Evolutionary conservation across 208 protist genomes (phyloP).

Genomic region (Trichomonas vaginalis): DNA sequence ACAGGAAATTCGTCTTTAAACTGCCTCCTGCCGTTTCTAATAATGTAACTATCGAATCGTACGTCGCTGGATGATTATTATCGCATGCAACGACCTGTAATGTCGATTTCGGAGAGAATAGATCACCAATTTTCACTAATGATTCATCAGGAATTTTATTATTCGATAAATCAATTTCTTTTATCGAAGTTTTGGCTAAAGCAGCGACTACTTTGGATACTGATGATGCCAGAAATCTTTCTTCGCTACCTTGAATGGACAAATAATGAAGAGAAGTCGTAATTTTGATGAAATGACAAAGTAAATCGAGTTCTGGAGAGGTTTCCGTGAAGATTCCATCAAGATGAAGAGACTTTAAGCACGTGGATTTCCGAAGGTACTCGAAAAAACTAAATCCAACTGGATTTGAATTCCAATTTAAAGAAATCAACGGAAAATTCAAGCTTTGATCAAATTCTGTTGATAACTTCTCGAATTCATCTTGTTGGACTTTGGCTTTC

Average conservation of each 20-base stretch:
- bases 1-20: neutral
- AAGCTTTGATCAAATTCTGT: neutral
- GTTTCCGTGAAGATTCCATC: neutral
- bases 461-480: neutral
- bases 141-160: neutral
- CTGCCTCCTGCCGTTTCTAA: neutral
- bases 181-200: neutral
- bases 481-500: neutral
- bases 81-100: neutral
- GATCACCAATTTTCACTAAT: neutral
- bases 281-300: neutral
- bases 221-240: neutral
- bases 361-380: neutral
- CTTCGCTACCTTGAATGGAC: neutral
- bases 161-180: neutral
- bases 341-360: neutral
- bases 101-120: neutral
- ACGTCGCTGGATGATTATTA: neutral
- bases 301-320: neutral
- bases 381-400: neutral
- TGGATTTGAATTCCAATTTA: neutral
- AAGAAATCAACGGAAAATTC: neutral
- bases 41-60: neutral
- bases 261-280: neutral
- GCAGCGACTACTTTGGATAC: neutral